phyloP scores from a whole-genome alignment of 2,329 filamentous ascomycete species.

The Volutella citrinella region DNA sequence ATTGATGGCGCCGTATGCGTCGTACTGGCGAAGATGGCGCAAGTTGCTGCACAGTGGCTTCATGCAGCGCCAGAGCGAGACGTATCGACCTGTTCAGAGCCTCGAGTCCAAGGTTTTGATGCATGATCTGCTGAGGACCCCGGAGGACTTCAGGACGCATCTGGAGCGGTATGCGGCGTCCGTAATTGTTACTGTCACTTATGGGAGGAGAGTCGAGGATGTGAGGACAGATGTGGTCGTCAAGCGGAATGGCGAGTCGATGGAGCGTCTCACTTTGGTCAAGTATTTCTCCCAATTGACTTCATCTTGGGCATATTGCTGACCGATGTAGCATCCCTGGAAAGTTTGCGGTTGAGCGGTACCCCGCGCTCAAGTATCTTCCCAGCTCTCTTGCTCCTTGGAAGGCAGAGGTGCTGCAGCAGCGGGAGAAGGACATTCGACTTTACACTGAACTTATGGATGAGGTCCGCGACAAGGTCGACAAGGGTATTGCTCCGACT shows the following conservation, averaged over 20 bases:
- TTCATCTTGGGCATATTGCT: background rate
- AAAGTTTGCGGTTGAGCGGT: conserved; percentile 38
- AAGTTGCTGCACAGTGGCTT: conserved; percentile 42
- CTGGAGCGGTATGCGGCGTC: conserved; percentile 33
- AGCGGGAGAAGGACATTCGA: conserved; percentile 35
- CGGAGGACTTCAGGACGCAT: conserved; percentile 23
- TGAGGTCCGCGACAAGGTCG: conserved; percentile 34
- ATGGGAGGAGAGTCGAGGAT: conserved; percentile 31
- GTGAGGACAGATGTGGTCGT: conserved; percentile 36
- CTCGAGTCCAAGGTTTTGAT: conserved; percentile 40
- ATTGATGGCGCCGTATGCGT: conserved; percentile 40
- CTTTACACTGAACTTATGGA: conserved; percentile 40
- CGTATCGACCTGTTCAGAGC: conserved; percentile 38
- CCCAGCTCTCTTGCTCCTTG: conserved; percentile 37
- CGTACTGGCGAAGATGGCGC: conserved; percentile 41
- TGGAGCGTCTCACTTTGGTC: conserved; percentile 40
- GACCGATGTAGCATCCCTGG: conserved; percentile 17
- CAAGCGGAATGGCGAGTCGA: conserved; percentile 35
- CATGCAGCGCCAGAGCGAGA: conserved; percentile 41
- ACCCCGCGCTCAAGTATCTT: conserved; percentile 37
- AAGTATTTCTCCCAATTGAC: conserved; percentile 30
- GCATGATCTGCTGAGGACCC: conserved; percentile 32
- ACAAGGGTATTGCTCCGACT: conserved; percentile 27
- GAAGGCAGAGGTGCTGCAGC: conserved; percentile 36
- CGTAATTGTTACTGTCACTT: conserved; percentile 41